Percentiles rank a stretch among this genome's conserved stretches.
These are phyloP conservation scores for Sarocladium oryzae DNA, from an alignment of 2,329 filamentous ascomycete species.

Conservation along the genomic window DNA sequence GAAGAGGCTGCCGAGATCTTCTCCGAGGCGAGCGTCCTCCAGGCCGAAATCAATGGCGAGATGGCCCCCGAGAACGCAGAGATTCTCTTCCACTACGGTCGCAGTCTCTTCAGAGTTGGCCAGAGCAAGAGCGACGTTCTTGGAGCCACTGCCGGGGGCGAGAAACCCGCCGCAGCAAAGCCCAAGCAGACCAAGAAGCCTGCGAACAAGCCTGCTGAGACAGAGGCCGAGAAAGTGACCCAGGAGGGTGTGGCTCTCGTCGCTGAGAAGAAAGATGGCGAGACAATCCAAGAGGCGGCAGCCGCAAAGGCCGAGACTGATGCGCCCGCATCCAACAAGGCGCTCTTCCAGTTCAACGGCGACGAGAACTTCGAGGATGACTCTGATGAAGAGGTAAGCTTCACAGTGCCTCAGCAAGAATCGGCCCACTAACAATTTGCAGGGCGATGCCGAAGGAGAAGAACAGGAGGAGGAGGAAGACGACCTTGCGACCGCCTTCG, in stretches of 20 bases:
- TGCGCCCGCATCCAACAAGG: conserved; percentile 49
- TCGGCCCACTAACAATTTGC: background rate
- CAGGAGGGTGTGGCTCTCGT: conserved; percentile 39
- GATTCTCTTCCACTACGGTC: conserved; percentile 88
- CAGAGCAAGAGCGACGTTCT: conserved; percentile 93
- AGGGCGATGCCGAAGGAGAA: conserved; percentile 25
- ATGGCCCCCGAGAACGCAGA: conserved; percentile 87
- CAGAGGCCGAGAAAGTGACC: conserved; percentile 34
- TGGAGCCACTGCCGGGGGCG: conserved; percentile 53
- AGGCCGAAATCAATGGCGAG: conserved; percentile 88
- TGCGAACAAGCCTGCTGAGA: conserved; percentile 29
- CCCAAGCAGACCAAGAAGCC: conserved; percentile 30
- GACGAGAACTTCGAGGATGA: conserved; percentile 83
- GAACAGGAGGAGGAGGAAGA: conserved; percentile 57
- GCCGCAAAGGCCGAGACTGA: background rate
- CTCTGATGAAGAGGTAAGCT: conserved; percentile 60
- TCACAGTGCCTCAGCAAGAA: conserved; percentile 19
- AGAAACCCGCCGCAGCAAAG: conserved; percentile 32
- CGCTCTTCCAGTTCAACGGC: conserved; percentile 85
- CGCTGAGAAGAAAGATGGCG: conserved; percentile 37
- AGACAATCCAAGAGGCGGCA: conserved; percentile 21
- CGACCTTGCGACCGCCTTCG: conserved; percentile 72
- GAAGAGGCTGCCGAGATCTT: conserved; percentile 80
- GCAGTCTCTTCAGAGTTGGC: conserved; percentile 87
- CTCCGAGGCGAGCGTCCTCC: conserved; percentile 80